Evolutionary conservation across 495 filamentous ascomycete species (phyloP).

Genomic region (Podospora appendiculata): DNA sequence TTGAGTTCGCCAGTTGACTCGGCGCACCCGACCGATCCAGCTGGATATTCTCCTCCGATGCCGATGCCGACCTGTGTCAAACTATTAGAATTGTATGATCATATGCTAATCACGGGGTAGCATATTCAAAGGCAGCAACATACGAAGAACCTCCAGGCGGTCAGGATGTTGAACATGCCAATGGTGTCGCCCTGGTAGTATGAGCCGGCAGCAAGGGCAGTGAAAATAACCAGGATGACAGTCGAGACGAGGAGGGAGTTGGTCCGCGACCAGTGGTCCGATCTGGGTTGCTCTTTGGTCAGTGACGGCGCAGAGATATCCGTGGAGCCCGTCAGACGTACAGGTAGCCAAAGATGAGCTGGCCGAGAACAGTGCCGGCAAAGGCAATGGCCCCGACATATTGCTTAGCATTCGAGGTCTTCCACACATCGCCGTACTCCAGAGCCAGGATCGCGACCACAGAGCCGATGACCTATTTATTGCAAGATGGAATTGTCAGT

Average conservation of each 20-base stretch:
- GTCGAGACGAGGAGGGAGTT: slow-evolving; percentile 76
- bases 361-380: slow-evolving; percentile 79
- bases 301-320: no score
- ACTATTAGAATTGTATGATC: no score
- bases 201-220: slow-evolving; percentile 66
- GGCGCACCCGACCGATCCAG: slow-evolving; percentile 75
- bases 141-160: slow-evolving; percentile 78
- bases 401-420: slow-evolving; percentile 53
- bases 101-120: no score
- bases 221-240: slow-evolving; percentile 74
- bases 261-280: slow-evolving; percentile 77
- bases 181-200: slow-evolving; percentile 59
- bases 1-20: slow-evolving; percentile 81
- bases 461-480: slow-evolving; percentile 65
- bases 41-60: slow-evolving; percentile 76
- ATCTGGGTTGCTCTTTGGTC: slow-evolving; percentile 12
- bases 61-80: slow-evolving; percentile 42
- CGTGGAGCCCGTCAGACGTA: slow-evolving; percentile 1
- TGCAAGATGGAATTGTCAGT: not conserved
- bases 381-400: slow-evolving; percentile 78
- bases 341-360: slow-evolving; percentile 74
- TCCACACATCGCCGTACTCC: slow-evolving; percentile 60
- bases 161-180: slow-evolving; percentile 74
- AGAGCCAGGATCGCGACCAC: slow-evolving; percentile 61
- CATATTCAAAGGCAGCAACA: slow-evolving; percentile 35